phyloP scores from a whole-genome alignment of 2,329 filamentous ascomycete genomes.

The Cladosporium sp. region DNA sequence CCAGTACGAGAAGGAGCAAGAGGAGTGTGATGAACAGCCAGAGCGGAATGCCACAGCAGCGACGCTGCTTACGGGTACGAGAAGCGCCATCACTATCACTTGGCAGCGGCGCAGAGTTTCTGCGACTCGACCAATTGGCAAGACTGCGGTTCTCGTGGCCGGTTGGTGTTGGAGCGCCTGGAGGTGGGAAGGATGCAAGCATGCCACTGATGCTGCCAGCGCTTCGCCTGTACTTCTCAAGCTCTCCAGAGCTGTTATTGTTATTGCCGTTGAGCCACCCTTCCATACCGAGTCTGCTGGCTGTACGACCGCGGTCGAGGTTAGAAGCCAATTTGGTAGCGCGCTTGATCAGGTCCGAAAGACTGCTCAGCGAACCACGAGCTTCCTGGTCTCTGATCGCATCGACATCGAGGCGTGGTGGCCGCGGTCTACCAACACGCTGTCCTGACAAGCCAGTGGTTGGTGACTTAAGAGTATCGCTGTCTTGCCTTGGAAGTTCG shows the following conservation, averaged over 20 bases:
- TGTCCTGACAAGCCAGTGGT: constrained; percentile 34
- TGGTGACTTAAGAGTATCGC: constrained; percentile 28
- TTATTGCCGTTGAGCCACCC: constrained; percentile 37
- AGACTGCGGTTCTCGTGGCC: constrained; percentile 1
- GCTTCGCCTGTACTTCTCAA: constrained; percentile 33
- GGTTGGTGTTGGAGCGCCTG: constrained; percentile 31
- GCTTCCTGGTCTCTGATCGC: constrained; percentile 76
- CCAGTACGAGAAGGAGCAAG: constrained; percentile 64
- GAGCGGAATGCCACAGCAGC: constrained; percentile 78
- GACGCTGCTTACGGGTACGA: constrained; percentile 40
- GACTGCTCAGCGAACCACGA: constrained; percentile 83
- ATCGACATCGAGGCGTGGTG: constrained; percentile 75
- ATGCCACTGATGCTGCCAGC: constrained; percentile 60
- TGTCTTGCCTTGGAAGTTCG: constrained; percentile 27
- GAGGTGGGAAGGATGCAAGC: constrained; percentile 61
- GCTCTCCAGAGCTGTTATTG: constrained; percentile 17
- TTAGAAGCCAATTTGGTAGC: constrained; percentile 83
- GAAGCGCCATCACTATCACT: constrained; percentile 26
- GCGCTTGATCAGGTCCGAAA: constrained; percentile 84
- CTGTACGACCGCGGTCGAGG: constrained; percentile 74
- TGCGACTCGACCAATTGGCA: constrained; percentile 14
- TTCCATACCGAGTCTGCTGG: constrained; percentile 51
- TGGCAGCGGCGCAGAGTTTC: constrained; percentile 21
- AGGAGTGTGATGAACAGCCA: constrained; percentile 69
- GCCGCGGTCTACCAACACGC: constrained; percentile 45